Conservation (phyloP, 768 basidiomycete genomes). For the Heimioporus sp. region DNA sequence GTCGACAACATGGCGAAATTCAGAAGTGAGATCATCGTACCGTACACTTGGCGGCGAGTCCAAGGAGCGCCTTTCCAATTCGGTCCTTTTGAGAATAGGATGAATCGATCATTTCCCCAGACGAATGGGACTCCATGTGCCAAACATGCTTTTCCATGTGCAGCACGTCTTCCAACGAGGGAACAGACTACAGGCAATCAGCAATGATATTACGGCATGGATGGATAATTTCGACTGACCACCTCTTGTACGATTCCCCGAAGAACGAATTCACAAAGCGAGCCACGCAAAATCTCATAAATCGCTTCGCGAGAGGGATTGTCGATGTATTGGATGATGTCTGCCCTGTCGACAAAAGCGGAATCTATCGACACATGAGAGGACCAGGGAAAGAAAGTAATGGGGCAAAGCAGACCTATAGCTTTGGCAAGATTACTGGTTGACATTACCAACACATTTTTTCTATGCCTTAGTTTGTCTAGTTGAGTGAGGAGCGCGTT, state of each 20-base stretch:
- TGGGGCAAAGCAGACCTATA: conserved; percentile 61
- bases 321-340: conserved; percentile 93
- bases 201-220: background rate
- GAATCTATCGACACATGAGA: conserved; percentile 53
- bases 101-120: conserved; percentile 19
- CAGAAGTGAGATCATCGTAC: conserved; percentile 43
- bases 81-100: conserved; percentile 49
- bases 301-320: conserved; percentile 88
- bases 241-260: conserved; percentile 65
- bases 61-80: conserved; percentile 56
- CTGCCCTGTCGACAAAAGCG: conserved; percentile 95
- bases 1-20: background rate
- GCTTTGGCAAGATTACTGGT: conserved; percentile 95
- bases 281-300: conserved; percentile 87
- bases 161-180: conserved; percentile 53
- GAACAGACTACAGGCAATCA: conserved; percentile 49
- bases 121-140: conserved; percentile 1
- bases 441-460: conserved; percentile 94
- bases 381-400: background rate
- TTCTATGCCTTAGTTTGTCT: conserved; percentile 89
- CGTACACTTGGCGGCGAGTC: conserved; percentile 74
- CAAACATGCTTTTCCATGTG: conserved; percentile 17
- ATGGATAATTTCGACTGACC: conserved; percentile 41
- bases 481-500: conserved; percentile 96
- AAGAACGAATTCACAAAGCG: conserved; percentile 74